A percentile compares a stretch with the other conserved stretches of the same genome.
Conservation (phyloP, 495 filamentous ascomycete species). For the Hypoxylon perforatum region DNA sequence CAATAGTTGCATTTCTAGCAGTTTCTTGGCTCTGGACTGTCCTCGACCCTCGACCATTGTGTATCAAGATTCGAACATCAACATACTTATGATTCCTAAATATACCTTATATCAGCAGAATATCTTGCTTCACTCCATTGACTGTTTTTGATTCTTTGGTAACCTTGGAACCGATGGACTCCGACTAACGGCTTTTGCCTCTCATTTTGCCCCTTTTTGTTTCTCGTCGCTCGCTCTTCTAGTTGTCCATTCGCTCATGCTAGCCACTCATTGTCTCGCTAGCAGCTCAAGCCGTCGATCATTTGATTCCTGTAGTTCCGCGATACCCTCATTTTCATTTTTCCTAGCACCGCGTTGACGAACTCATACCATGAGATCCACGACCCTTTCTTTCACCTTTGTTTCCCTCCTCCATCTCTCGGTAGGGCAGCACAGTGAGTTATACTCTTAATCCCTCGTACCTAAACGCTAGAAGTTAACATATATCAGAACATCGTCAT, state of each 20-base stretch:
- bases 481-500: constrained; percentile 37
- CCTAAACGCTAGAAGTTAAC: constrained; percentile 11
- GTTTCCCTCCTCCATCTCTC: constrained; percentile 40
- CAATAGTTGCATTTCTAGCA: constrained; percentile 10
- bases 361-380: constrained; percentile 37
- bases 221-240: constrained; percentile 26
- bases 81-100: constrained; percentile 24
- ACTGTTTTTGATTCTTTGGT: constrained; percentile 15
- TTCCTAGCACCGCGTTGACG: constrained; percentile 11
- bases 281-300: constrained; percentile 28
- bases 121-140: constrained; percentile 31
- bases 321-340: constrained; percentile 10
- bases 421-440: constrained; percentile 45
- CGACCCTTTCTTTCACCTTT: constrained; percentile 30
- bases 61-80: constrained; percentile 18
- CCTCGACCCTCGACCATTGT: neutral
- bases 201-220: constrained; percentile 22
- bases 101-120: constrained; percentile 15
- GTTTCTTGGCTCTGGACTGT: constrained; percentile 7
- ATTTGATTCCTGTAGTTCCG: constrained; percentile 19
- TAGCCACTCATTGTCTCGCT: constrained; percentile 25
- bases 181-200: constrained; percentile 17
- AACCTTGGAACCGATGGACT: constrained; percentile 26
- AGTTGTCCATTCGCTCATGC: constrained; percentile 25
- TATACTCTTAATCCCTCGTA: neutral